Percentiles rank a stretch among this genome's conserved stretches.
phyloP scores from a whole-genome alignment of 75 land plant species.

The Picea glauca region DNA sequence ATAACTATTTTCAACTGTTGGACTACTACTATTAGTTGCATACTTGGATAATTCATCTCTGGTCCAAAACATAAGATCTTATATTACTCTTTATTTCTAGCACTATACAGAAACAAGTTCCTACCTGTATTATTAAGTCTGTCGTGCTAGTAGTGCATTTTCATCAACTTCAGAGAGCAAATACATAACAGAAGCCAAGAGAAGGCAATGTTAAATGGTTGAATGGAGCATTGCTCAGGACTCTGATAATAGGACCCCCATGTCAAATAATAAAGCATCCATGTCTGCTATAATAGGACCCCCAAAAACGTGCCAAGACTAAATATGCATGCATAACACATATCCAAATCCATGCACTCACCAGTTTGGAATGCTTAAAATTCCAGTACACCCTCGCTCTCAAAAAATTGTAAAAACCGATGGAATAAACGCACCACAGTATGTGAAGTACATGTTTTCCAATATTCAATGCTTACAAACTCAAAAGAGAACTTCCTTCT shows the following conservation, averaged over 20 bases:
- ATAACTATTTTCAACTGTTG: too few relatives aligned
- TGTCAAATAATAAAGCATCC: background rate
- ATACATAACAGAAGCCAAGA: background rate
- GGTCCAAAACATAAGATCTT: background rate
- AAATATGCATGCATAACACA: background rate
- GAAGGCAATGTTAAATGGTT: background rate
- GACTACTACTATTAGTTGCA: background rate
- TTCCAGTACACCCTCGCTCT: background rate
- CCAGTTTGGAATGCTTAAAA: background rate
- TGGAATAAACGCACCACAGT: background rate
- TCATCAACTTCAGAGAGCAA: background rate
- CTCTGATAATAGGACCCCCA: background rate
- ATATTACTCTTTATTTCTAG: background rate
- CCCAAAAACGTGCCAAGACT: background rate
- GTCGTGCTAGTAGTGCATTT: too few relatives aligned
- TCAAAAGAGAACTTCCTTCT: slow-evolving; percentile 62
- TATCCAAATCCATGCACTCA: background rate
- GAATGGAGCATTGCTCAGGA: background rate
- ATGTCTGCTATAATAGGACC: background rate
- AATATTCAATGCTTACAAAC: slow-evolving; percentile 7
- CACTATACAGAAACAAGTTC: too few relatives aligned
- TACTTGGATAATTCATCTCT: background rate
- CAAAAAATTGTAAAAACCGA: background rate
- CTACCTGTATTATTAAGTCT: too few relatives aligned
- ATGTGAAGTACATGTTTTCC: background rate